Percentiles rank a stretch among this genome's conserved stretches.
Evolutionary conservation across 2,329 filamentous ascomycete genomes (phyloP).

Genomic region (Metarhizium album): DNA sequence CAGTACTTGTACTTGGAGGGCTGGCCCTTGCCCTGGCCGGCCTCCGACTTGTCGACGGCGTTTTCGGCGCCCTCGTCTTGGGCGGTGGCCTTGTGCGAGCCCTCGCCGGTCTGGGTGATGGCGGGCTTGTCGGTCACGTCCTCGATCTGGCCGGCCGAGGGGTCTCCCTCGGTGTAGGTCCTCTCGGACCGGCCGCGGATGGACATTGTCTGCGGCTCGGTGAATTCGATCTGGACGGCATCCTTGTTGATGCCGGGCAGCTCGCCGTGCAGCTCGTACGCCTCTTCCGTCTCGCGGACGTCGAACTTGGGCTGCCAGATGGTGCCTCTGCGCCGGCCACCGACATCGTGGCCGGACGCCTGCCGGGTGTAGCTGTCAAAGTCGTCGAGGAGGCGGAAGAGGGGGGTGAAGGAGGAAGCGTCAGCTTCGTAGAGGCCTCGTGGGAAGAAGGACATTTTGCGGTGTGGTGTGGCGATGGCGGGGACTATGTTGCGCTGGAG

Average conservation of each 20-base stretch:
- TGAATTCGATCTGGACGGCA: slow-evolving; percentile 64
- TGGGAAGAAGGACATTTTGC: slow-evolving; percentile 52
- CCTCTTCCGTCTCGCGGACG: slow-evolving; percentile 51
- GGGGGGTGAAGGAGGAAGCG: slow-evolving; percentile 36
- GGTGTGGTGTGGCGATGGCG: slow-evolving; percentile 13
- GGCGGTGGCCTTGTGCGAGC: slow-evolving; percentile 44
- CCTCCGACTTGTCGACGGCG: slow-evolving; percentile 11
- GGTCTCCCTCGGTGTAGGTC: slow-evolving; percentile 35
- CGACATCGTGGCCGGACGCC: slow-evolving; percentile 5
- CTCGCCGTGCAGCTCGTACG: slow-evolving; percentile 66
- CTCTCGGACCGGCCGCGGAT: slow-evolving; percentile 58
- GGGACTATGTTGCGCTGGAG: slow-evolving; percentile 15
- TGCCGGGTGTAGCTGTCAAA: slow-evolving; percentile 40
- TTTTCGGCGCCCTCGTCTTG: slow-evolving; percentile 37
- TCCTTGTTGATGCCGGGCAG: slow-evolving; percentile 63
- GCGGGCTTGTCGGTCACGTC: slow-evolving; percentile 17
- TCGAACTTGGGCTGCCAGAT: slow-evolving; percentile 63
- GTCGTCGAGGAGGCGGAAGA: slow-evolving; percentile 49
- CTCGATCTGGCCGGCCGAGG: slow-evolving; percentile 32
- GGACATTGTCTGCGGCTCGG: slow-evolving; percentile 56
- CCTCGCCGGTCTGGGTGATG: slow-evolving; percentile 24
- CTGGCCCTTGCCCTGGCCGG: slow-evolving; percentile 12
- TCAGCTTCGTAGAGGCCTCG: slow-evolving; percentile 38
- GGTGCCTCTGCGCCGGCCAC: slow-evolving; percentile 17
- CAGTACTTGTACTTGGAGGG: slow-evolving; percentile 44